Percentiles rank a stretch among this genome's conserved stretches.
Conservation (phyloP, 768 basidiomycete genomes). For the Terana coerulea region DNA sequence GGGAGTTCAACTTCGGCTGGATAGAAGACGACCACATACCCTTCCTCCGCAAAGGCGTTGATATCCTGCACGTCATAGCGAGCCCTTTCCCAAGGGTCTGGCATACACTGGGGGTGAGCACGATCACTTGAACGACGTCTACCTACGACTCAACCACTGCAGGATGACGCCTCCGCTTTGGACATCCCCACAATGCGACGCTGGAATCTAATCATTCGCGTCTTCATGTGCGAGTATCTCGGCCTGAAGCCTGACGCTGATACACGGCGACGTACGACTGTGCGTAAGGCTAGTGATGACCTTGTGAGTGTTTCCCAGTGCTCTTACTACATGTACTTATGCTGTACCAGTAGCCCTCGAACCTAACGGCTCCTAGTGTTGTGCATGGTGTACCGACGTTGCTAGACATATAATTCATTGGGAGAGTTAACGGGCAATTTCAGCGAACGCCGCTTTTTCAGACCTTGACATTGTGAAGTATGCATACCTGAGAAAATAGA, state of each 20-base stretch:
- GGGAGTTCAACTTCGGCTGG: conserved; percentile 43
- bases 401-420: no score
- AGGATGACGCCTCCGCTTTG: conserved; percentile 90
- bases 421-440: no score
- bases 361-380: no score
- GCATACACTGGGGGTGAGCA: conserved; percentile 72
- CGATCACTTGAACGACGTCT: not conserved
- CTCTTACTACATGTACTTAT: not conserved
- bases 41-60: conserved; percentile 80
- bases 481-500: no score
- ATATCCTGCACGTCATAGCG: conserved; percentile 85
- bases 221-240: conserved; percentile 90
- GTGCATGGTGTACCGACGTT: no score
- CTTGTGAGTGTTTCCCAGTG: conserved; percentile 19
- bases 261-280: not conserved
- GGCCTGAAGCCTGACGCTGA: conserved; percentile 48
- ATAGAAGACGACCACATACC: conserved; percentile 95
- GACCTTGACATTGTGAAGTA: no score
- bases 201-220: conserved; percentile 86
- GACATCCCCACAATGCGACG: conserved; percentile 81
- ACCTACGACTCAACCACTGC: not conserved
- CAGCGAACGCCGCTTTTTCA: no score
- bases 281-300: conserved; percentile 12
- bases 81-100: conserved; percentile 88
- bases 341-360: conserved; percentile 5